Evolutionary conservation across 805 yeast genomes (phyloP).

Genomic region (Torulaspora quercuum): DNA sequence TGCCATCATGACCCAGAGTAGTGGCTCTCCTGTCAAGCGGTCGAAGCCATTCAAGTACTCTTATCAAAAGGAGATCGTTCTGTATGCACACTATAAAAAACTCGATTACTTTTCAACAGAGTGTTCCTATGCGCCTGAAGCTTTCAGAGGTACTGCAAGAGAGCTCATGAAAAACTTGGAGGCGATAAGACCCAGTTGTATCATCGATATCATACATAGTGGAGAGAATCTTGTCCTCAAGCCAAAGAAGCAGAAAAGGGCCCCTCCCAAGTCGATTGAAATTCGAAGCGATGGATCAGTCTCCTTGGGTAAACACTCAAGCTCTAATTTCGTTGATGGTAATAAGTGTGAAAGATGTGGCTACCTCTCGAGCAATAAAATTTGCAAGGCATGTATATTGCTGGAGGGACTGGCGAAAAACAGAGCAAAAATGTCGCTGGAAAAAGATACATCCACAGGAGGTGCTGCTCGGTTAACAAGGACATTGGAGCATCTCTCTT

Average conservation of each 20-base stretch:
- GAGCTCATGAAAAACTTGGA: slow-evolving; percentile 87
- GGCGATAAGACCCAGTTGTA: slow-evolving; percentile 85
- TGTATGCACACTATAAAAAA: slow-evolving; percentile 94
- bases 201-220: slow-evolving; percentile 88
- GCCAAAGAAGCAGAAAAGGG: slow-evolving; percentile 49
- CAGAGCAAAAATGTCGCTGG: slow-evolving; percentile 59
- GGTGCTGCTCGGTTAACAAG: slow-evolving; percentile 65
- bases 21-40: slow-evolving; percentile 86
- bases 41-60: slow-evolving; percentile 95
- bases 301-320: slow-evolving; percentile 34
- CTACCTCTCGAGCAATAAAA: slow-evolving; percentile 77
- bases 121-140: slow-evolving; percentile 97
- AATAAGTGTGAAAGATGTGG: slow-evolving; percentile 87
- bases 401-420: slow-evolving; percentile 78
- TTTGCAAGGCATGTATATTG: slow-evolving; percentile 91
- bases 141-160: slow-evolving; percentile 96
- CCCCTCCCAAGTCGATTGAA: slow-evolving; percentile 42
- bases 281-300: slow-evolving; percentile 63
- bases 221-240: slow-evolving; percentile 81
- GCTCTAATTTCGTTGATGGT: slow-evolving; percentile 51
- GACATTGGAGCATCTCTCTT: slow-evolving; percentile 60
- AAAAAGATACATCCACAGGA: slow-evolving; percentile 47
- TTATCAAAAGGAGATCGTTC: slow-evolving; percentile 94
- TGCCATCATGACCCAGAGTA: slow-evolving; percentile 73
- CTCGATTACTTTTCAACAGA: slow-evolving; percentile 95